phyloP scores from a whole-genome alignment of 306 rosid species.

The Inga oerstediana region DNA sequence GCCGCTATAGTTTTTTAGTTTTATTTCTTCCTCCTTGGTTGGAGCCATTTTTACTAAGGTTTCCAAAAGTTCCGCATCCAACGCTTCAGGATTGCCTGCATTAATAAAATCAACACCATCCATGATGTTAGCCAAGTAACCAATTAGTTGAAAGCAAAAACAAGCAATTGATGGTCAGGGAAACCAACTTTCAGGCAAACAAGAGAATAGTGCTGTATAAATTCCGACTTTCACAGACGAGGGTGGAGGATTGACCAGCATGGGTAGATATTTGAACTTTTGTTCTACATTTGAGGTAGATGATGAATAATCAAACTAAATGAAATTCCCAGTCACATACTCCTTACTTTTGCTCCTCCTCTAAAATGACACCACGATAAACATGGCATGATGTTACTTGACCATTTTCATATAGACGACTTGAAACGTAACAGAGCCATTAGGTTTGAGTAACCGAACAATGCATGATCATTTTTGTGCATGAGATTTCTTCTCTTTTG shows the following conservation, averaged over 20 bases:
- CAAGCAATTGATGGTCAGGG: background rate
- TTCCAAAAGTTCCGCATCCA: conserved; percentile 93
- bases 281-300: conserved; percentile 19
- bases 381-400: conserved; percentile 39
- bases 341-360: conserved; percentile 13
- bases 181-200: conserved; percentile 18
- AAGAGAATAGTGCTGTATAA: background rate
- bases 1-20: conserved; percentile 72
- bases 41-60: conserved; percentile 99
- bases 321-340: conserved; percentile 23
- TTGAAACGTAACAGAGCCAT: conserved; percentile 37
- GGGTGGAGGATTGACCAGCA: conserved; percentile 11
- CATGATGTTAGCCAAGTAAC: conserved; percentile 26
- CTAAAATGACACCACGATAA: conserved; percentile 29
- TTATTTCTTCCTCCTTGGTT: conserved; percentile 97
- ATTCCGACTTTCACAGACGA: conserved; percentile 9
- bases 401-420: conserved; percentile 28
- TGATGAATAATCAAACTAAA: background rate
- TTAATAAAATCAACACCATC: conserved; percentile 18
- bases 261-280: conserved; percentile 25
- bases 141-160: conserved; percentile 14
- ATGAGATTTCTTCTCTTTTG: conserved; percentile 22
- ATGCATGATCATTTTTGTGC: conserved; percentile 19
- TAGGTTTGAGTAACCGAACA: conserved; percentile 28
- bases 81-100: conserved; percentile 91